Base-by-base conservation (phyloP, 192 early-diverging fungal genomes). In the Podila horticola region DNA sequence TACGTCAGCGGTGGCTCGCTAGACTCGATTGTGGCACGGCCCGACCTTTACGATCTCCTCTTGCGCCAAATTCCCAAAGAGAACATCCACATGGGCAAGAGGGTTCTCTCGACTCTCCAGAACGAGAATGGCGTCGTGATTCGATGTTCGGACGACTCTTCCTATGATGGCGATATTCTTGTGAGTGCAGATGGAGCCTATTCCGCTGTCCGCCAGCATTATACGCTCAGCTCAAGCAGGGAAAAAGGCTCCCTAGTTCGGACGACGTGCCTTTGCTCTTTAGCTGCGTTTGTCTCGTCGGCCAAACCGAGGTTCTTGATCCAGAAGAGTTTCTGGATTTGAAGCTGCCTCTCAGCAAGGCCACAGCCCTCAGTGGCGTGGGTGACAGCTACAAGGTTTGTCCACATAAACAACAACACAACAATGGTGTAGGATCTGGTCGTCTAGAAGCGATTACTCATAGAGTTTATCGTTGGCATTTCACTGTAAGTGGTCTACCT, bases 11-110 rank as follows among this genome's bases (percentile, higher is more conserved):
- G 33, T 6, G 33, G 33, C 33, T 34, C 33, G 15, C 20, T 24
- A 28, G 7, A 22, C 5, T 8, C 22, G 12, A 38, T 64, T 22
- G 60, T 74, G 38, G n/a, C 72, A 9, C 41, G 72, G 26, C 64
- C 64, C 12, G 55, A 51, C 1, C 51, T 67, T 6, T 45, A 74
- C 22, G 20, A 22, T 12, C 9, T 74, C 0, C 58, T 74, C 0
- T 28, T 62, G 4, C 36, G 30, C 5, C 34, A 48, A 2, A 64
- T 74, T 10, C 72, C 72, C 24, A 5, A 30, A 4, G 36, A 67
- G 15, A 74, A 74, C 45, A 38, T 67, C 11, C 45, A 51, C 11
- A 22, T 74, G 12, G 63, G 63, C 15, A 66, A 74, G 17, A 55
- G 58, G 0, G 72, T 66, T 4, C 38, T 74, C 2, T 49, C 64